Percentiles rank a stretch among this genome's conserved stretches.
Conservation (phyloP, 179 eudicot genomes). For the Drosera spatulata region DNA sequence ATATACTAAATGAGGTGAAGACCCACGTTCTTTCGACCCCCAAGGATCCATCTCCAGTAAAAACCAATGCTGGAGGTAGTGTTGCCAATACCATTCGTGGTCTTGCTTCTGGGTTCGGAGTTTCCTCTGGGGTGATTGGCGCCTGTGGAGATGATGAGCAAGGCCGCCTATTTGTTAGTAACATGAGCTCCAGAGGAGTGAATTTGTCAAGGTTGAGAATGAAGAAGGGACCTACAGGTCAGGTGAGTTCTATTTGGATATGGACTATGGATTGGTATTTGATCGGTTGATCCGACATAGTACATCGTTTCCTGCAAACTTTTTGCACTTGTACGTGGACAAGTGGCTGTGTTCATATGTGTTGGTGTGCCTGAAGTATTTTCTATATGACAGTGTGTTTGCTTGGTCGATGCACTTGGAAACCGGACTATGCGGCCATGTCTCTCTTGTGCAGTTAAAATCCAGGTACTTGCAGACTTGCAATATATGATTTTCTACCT, state of each 20-base stretch:
- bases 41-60: constrained; percentile 39
- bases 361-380: too few relatives aligned
- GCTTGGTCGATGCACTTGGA: constrained; percentile 84
- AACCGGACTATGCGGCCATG: constrained; percentile 97
- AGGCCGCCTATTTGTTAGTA: constrained; percentile 51
- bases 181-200: constrained; percentile 57
- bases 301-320: background rate
- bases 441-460: constrained; percentile 71
- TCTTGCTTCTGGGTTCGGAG: constrained; percentile 75
- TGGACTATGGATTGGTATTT: background rate
- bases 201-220: constrained; percentile 62
- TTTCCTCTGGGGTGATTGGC: constrained; percentile 73
- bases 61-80: constrained; percentile 91
- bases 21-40: constrained; percentile 40
- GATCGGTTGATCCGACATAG: background rate
- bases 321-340: too few relatives aligned
- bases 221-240: constrained; percentile 65
- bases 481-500: background rate
- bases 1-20: constrained; percentile 52
- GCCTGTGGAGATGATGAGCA: constrained; percentile 89
- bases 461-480: constrained; percentile 45
- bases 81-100: constrained; percentile 96
- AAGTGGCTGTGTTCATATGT: too few relatives aligned
- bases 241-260: constrained; percentile 30
- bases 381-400: constrained; percentile 58